These are phyloP conservation scores for Boechera stricta DNA, from an alignment of 345 rosid species.

Conservation along the genomic window DNA sequence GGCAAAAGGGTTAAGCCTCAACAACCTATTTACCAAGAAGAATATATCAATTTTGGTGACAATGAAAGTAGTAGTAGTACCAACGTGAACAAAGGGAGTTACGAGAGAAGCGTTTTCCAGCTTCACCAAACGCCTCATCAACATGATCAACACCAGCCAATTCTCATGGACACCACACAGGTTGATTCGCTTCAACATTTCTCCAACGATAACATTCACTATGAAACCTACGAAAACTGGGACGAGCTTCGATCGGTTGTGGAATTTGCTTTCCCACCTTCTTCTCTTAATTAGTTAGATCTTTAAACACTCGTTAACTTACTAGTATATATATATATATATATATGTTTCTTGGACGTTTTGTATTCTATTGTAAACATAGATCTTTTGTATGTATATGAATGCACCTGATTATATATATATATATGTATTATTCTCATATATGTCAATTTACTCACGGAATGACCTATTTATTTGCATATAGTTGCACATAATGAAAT, in stretches of 20 bases:
- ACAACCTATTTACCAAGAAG: slow-evolving; percentile 47
- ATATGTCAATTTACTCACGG: not conserved
- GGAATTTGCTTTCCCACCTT: slow-evolving; percentile 61
- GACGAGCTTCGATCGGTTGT: slow-evolving; percentile 81
- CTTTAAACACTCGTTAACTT: not conserved
- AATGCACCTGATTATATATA: not conserved
- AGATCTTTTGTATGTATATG: too few relatives aligned
- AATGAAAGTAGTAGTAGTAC: slow-evolving; percentile 46
- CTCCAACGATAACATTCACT: slow-evolving; percentile 42
- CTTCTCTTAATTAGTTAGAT: slow-evolving; percentile 29
- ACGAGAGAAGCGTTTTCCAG: slow-evolving; percentile 36
- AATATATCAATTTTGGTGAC: slow-evolving; percentile 57
- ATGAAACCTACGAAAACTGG: slow-evolving; percentile 56
- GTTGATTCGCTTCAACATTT: slow-evolving; percentile 40
- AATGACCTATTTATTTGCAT: not conserved
- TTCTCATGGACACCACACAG: slow-evolving; percentile 46
- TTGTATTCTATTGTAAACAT: too few relatives aligned
- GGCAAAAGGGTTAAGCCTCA: slow-evolving; percentile 38
- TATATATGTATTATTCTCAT: not conserved
- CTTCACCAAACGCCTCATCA: slow-evolving; percentile 21
- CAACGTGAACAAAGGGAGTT: slow-evolving; percentile 34
- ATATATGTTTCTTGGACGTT: not conserved
- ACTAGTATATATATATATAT: not conserved
- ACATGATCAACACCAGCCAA: slow-evolving; percentile 17
- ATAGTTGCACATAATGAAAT: too few relatives aligned